These are phyloP conservation scores for Colletotrichum sp. DNA, from an alignment of 2,329 filamentous ascomycete genomes.

Conservation along the genomic window DNA sequence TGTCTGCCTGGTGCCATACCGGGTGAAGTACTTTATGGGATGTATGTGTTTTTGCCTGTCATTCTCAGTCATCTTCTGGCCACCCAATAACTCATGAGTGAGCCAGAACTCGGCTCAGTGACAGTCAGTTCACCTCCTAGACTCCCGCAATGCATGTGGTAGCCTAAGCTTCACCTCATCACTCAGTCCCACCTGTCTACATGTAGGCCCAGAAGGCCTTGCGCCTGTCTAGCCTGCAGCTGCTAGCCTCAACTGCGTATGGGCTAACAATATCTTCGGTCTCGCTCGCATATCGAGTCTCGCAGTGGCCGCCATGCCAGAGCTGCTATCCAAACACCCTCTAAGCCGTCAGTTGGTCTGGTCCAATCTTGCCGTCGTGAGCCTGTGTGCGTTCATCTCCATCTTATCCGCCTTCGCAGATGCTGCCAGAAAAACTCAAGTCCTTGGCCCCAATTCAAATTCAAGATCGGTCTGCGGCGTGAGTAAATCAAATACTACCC, in stretches of 20 bases:
- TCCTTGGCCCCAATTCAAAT: neutral
- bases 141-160: neutral
- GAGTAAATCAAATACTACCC: constrained; percentile 9
- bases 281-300: neutral
- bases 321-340: neutral
- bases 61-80: neutral
- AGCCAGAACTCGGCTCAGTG: neutral
- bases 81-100: neutral
- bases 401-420: neutral
- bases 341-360: neutral
- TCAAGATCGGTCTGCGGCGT: neutral
- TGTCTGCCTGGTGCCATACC: neutral
- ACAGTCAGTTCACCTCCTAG: neutral
- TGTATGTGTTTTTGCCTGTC: neutral
- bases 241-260: neutral
- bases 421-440: neutral
- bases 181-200: neutral
- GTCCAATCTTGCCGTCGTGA: neutral
- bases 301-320: neutral
- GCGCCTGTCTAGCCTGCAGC: neutral
- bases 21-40: neutral
- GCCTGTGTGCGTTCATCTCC: constrained; percentile 7
- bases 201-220: neutral
- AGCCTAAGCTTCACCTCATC: neutral
- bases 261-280: neutral